phyloP scores from a whole-genome alignment of 2,329 filamentous ascomycete genomes.

The Pseudogymnoascus destructans region DNA sequence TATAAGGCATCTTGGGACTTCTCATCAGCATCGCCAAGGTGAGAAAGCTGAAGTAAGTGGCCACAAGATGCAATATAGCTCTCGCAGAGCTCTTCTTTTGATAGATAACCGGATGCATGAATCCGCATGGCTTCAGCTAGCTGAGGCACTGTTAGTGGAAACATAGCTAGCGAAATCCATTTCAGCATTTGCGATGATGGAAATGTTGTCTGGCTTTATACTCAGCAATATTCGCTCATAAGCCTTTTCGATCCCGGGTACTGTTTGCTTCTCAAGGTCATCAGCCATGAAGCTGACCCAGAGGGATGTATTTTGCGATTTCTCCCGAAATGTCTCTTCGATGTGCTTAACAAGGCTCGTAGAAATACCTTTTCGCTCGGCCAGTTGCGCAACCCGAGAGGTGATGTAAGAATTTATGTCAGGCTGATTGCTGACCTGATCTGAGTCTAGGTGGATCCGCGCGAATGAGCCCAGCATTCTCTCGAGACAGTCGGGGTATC shows the following conservation, averaged over 20 bases:
- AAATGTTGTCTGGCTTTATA: not conserved
- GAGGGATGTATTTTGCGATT: constrained; percentile 21
- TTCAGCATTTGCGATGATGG: not conserved
- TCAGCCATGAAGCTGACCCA: constrained; percentile 19
- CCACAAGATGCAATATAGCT: not conserved
- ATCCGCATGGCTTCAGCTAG: not conserved
- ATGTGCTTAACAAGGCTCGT: not conserved
- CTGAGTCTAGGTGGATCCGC: constrained; percentile 18
- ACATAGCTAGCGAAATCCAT: not conserved
- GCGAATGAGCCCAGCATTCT: constrained; percentile 3
- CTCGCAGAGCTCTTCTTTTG: not conserved
- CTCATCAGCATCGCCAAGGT: not conserved
- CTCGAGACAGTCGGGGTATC: constrained; percentile 2
- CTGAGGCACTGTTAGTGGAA: not conserved
- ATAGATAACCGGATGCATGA: not conserved
- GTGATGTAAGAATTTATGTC: constrained; percentile 21
- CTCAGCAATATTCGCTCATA: not conserved
- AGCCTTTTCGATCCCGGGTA: not conserved
- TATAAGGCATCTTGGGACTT: too few relatives aligned
- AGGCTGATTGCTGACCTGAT: constrained; percentile 13
- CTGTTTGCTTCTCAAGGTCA: constrained; percentile 13
- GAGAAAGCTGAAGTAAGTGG: not conserved
- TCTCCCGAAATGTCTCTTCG: constrained; percentile 11
- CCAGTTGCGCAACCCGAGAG: constrained; percentile 11
- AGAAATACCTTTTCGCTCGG: not conserved